Evolutionary conservation across 2,329 filamentous ascomycete species (phyloP).

Genomic region (Ustulina deusta): DNA sequence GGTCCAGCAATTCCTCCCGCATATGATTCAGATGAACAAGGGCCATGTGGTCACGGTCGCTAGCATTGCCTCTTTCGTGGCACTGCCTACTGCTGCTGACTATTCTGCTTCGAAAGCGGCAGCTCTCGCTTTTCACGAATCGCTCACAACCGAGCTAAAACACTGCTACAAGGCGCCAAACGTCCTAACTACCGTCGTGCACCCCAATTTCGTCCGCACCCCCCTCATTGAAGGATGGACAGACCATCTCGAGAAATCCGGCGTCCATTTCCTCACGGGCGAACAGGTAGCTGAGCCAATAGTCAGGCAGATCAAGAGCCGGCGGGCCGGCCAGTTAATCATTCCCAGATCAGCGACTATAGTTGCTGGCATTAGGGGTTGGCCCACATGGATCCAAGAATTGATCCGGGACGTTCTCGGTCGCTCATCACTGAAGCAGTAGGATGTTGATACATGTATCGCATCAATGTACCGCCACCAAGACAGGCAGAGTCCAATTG

Average conservation of each 20-base stretch:
- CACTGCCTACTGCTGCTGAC: constrained; percentile 30
- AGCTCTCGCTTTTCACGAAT: constrained; percentile 37
- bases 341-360: constrained; percentile 15
- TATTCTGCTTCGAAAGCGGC: constrained; percentile 39
- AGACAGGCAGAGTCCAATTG: not conserved
- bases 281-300: constrained; percentile 38
- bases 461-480: not conserved
- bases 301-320: constrained; percentile 37
- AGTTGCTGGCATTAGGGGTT: constrained; percentile 32
- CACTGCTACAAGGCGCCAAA: constrained; percentile 35
- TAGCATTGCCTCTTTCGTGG: constrained; percentile 37
- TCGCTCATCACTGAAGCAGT: constrained; percentile 3
- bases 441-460: not conserved
- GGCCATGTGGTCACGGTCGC: constrained; percentile 40
- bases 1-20: constrained; percentile 37
- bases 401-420: constrained; percentile 24
- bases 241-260: constrained; percentile 25
- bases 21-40: constrained; percentile 40
- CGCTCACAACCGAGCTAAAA: constrained; percentile 37
- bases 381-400: constrained; percentile 39
- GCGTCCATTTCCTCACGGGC: constrained; percentile 32
- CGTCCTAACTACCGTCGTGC: constrained; percentile 37
- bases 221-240: constrained; percentile 32
- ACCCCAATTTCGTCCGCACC: constrained; percentile 37
- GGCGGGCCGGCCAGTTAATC: constrained; percentile 35